Conservation (phyloP, 768 basidiomycete genomes). For the Lentinula boryana region DNA sequence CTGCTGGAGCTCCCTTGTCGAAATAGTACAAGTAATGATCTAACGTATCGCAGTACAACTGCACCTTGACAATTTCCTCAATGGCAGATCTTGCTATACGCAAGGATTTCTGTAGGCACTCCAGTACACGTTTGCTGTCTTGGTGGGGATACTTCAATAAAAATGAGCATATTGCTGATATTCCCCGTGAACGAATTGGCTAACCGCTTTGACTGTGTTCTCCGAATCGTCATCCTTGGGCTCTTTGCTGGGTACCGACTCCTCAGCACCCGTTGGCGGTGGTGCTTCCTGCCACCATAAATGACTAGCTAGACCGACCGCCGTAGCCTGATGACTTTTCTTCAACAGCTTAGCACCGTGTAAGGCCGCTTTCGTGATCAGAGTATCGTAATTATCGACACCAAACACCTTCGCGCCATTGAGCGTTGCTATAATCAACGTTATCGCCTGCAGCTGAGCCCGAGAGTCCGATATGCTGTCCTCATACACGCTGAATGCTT, state of each 20-base stretch:
- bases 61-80: constrained; percentile 94
- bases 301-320: constrained; percentile 92
- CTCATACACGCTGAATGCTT: constrained; percentile 97
- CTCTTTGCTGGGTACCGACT: constrained; percentile 32
- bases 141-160: constrained; percentile 67
- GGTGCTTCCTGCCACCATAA: constrained; percentile 93
- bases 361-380: constrained; percentile 97
- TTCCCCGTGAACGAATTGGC: constrained; percentile 20
- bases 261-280: constrained; percentile 32
- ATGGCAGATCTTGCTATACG: constrained; percentile 95
- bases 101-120: constrained; percentile 95
- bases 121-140: constrained; percentile 95
- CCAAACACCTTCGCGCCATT: constrained; percentile 89
- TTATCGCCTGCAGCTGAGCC: constrained; percentile 96
- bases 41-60: constrained; percentile 92
- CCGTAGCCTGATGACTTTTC: constrained; percentile 96
- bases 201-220: constrained; percentile 44
- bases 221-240: constrained; percentile 39
- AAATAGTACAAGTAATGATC: constrained; percentile 97
- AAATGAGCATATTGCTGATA: neutral
- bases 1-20: constrained; percentile 87
- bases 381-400: constrained; percentile 91
- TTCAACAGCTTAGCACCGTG: constrained; percentile 95
- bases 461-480: constrained; percentile 95
- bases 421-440: constrained; percentile 87